Evolutionary conservation across 371 early-diverging fungal genomes (phyloP), one percentile per base, ranked within the genome.

Genomic region (Conidiobolus incongruus): DNA sequence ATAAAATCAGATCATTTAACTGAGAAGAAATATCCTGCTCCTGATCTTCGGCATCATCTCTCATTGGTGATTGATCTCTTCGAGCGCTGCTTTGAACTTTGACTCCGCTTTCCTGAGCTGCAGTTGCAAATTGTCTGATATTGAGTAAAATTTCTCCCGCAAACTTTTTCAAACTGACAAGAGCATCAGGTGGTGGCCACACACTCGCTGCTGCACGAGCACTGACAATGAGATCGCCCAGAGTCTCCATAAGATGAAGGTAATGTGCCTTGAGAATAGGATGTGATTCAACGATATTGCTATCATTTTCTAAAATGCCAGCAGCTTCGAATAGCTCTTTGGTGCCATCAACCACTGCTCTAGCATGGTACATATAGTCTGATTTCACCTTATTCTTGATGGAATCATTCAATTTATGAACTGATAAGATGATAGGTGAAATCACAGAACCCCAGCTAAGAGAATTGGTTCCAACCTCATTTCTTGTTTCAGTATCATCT

Each of bases 321-420:
- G 81, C 75, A 15, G 86, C 66, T 15, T 72, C 65, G 36, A 93
- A 63, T 78, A 93, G 77, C 39, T 70, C 68, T 19, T 84, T 75
- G 39, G 89, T 75, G 12, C 84, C 70, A 28, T 77, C 67, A 4
- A 86, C 78, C 16, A 88, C 65, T 16, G 51, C 50, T 0, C 64
- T 53, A 31, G 73, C 51, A 40, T 65, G 60, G n/a, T 55, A 47
- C 21, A 75, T 45, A 47, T 70, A 84, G 26, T 68, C 61, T 34
- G 65, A 52, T 54, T 73, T 75, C 35, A 54, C 48, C 35, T 61
- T 63, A 12, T 61, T 52, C 47, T 75, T 75, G n/a, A 68, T 72
- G 0, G 79, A 61, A 20, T 54, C 35, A 44, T 68, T 66, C 22
- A 82, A 65, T 20, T 68, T 63, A 36, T 72, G 65, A 28, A 82